These are phyloP conservation scores for Coemansia aciculifera DNA, from an alignment of 192 early-diverging fungal species.

Conservation along the genomic window DNA sequence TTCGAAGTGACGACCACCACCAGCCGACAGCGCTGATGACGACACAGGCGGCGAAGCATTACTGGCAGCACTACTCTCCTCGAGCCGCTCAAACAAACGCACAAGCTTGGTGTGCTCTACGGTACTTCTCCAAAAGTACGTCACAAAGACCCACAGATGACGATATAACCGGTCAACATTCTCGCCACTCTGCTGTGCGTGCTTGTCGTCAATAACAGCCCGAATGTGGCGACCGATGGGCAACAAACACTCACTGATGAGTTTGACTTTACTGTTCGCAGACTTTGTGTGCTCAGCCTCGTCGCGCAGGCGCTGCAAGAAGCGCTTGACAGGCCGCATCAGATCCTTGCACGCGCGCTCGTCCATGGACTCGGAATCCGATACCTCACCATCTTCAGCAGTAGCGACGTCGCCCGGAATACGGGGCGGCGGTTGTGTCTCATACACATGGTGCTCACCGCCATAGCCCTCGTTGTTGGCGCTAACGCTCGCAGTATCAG, in stretches of 20 bases:
- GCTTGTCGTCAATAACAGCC: conserved; percentile 37
- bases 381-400: conserved; percentile 40
- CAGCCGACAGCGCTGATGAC: conserved; percentile 4
- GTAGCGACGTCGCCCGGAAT: conserved; percentile 13
- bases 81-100: conserved; percentile 59
- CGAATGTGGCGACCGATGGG: conserved; percentile 58
- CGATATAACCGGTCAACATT: conserved; percentile 48
- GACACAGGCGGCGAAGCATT: conserved; percentile 8
- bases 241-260: conserved; percentile 60
- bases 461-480: conserved; percentile 19
- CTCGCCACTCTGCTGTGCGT: conserved; percentile 31
- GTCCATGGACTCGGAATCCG: conserved; percentile 57
- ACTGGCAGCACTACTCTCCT: conserved; percentile 34
- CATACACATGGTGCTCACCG: neutral
- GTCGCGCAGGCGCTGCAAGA: conserved; percentile 60
- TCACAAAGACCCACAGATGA: conserved; percentile 71
- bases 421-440: conserved; percentile 3
- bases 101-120: conserved; percentile 59
- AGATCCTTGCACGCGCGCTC: conserved; percentile 66
- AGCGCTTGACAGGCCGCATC: conserved; percentile 66
- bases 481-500: conserved; percentile 28
- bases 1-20: conserved; percentile 17
- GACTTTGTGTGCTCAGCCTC: conserved; percentile 56
- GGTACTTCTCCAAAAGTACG: conserved; percentile 65
- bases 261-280: conserved; percentile 55